phyloP scores from a whole-genome alignment of 345 rosid species.

The Gossypium sturtianum region DNA sequence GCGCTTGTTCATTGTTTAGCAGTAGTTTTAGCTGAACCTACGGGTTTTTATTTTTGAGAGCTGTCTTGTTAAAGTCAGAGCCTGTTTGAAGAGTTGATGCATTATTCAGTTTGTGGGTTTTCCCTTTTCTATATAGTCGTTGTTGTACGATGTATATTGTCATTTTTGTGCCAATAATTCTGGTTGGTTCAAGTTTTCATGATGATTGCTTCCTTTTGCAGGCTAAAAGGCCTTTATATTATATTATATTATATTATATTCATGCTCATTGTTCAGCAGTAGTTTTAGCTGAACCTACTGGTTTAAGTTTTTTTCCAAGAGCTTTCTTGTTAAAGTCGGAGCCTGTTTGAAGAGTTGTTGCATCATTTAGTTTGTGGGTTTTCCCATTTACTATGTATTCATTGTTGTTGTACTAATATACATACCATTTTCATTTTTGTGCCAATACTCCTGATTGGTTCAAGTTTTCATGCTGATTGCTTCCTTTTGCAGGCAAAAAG shows the following conservation, averaged over 20 bases:
- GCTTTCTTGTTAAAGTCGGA: background rate
- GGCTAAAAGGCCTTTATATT: conserved; percentile 47
- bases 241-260: conserved; percentile 12
- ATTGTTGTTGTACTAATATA: background rate
- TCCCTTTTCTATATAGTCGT: background rate
- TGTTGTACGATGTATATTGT: background rate
- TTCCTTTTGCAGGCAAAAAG: conserved; percentile 50
- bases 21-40: background rate
- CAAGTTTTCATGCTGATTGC: background rate
- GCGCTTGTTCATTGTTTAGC: background rate
- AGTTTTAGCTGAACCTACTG: background rate
- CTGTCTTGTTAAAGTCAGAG: background rate
- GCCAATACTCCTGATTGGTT: background rate
- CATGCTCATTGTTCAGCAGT: background rate
- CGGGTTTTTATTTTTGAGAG: background rate
- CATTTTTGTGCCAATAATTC: background rate
- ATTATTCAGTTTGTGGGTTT: background rate
- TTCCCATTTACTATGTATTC: background rate
- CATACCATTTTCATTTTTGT: background rate
- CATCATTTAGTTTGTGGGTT: background rate
- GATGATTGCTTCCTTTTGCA: conserved; percentile 25
- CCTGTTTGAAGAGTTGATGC: background rate
- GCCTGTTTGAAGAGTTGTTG: background rate
- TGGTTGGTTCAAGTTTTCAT: background rate
- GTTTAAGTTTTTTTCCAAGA: background rate